These are phyloP conservation scores for Talaromyces sp. DNA, from an alignment of 2,329 filamentous ascomycete genomes.

Conservation along the genomic window DNA sequence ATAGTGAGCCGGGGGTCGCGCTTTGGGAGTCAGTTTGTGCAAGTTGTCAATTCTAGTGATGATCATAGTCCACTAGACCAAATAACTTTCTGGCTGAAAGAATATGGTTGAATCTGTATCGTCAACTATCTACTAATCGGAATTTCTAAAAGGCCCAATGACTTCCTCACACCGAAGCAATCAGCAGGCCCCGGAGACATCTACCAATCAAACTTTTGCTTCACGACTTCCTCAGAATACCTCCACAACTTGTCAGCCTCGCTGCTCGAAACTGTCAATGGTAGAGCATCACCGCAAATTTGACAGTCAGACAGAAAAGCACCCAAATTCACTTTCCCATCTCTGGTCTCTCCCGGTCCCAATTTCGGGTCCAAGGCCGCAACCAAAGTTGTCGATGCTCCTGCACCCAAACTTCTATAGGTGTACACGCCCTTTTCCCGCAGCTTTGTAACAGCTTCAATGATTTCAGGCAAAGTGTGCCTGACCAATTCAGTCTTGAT, in stretches of 20 bases:
- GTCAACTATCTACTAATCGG: neutral
- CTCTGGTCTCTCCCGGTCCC: slow-evolving; percentile 16
- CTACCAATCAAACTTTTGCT: slow-evolving; percentile 33
- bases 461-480: neutral
- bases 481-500: slow-evolving; percentile 12
- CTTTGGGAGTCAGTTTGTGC: slow-evolving; percentile 10
- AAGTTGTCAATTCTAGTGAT: neutral
- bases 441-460: neutral
- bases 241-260: slow-evolving; percentile 46
- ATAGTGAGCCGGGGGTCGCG: neutral
- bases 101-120: neutral
- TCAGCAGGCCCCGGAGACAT: neutral
- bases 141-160: neutral
- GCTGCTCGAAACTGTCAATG: slow-evolving; percentile 25
- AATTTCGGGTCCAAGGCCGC: slow-evolving; percentile 45
- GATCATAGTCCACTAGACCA: neutral
- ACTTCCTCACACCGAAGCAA: neutral
- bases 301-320: slow-evolving; percentile 44
- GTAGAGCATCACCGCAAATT: slow-evolving; percentile 30
- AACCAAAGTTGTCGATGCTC: slow-evolving; percentile 42
- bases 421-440: slow-evolving; percentile 8
- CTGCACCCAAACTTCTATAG: slow-evolving; percentile 42
- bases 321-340: slow-evolving; percentile 29
- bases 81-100: neutral
- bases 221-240: slow-evolving; percentile 45